phyloP scores from a whole-genome alignment of 768 basidiomycete species.

The Tricholoma flavovirens region DNA sequence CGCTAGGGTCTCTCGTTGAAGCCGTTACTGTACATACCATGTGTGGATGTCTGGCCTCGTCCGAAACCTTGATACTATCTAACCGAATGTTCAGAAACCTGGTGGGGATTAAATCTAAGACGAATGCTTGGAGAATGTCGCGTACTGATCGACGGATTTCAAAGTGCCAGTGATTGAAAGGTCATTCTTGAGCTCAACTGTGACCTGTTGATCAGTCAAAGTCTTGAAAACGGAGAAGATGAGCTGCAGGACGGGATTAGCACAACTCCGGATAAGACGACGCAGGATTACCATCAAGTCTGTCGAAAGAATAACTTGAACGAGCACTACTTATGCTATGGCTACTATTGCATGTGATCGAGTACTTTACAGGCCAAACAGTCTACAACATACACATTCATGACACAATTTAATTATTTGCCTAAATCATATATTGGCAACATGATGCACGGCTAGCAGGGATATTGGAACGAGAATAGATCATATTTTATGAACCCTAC shows the following conservation, averaged over 20 bases:
- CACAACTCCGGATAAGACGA: neutral
- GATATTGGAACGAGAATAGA: neutral
- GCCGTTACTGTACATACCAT: slow-evolving; percentile 56
- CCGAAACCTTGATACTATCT: slow-evolving; percentile 88
- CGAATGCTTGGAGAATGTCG: neutral
- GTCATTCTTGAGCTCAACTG: slow-evolving; percentile 98
- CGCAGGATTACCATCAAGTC: neutral
- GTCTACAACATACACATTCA: no score
- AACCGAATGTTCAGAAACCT: slow-evolving; percentile 96
- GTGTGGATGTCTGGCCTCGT: slow-evolving; percentile 92
- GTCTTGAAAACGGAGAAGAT: slow-evolving; percentile 99
- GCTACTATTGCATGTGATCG: no score
- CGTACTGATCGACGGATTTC: slow-evolving; percentile 97
- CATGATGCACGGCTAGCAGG: slow-evolving; percentile 8
- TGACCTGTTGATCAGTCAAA: slow-evolving; percentile 93
- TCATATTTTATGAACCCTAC: slow-evolving; percentile 9
- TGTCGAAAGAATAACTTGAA: neutral
- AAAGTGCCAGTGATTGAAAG: slow-evolving; percentile 92
- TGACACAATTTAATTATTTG: no score
- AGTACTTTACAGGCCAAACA: neutral
- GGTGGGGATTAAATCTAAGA: slow-evolving; percentile 1
- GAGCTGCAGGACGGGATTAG: slow-evolving; percentile 44
- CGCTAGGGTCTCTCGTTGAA: neutral
- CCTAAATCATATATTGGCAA: slow-evolving; percentile 6
- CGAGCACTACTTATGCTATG: no score